Evolutionary conservation across 108 stramenopile genomes (phyloP), one percentile per base, ranked within the genome.

Genomic region (Licmophora abbreviata): DNA sequence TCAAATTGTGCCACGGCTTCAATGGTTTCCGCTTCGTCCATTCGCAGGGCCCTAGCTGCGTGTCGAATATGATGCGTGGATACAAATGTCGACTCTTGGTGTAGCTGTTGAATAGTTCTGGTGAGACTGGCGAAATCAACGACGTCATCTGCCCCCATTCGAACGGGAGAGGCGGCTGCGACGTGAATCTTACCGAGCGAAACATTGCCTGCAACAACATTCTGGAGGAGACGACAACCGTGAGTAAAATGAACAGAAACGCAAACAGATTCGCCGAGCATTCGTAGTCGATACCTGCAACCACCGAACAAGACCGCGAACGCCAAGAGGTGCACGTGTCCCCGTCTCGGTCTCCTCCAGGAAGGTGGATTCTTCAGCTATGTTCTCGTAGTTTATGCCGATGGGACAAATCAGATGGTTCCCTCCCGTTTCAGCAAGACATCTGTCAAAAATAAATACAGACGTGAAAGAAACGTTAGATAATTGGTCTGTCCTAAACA

Each of bases 361-460:
- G 44, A 93, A 53, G 29, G 59, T 64, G 28, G 56, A 27, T 58
- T 89, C 74, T 45, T 93, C 92, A 26, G 92, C 79, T 44, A 88
- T 74, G 27, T 43, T 53, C 54, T 93, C 92, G 40, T 93, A 93
- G 67, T 73, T 87, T 48, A 93, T 87, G 56, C 81, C 68, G 31
- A 93, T 60, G 11, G 92, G 92, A 49, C 86, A 63, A 23, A 92
- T 54, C 26, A 81, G 48, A 64, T 72, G 66, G 5, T 64, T 53
- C 8, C 58, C 53, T 42, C 56, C 72, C 20, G 58, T 71, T 34
- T 58, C 46, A 20, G 65, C 42, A 10, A 85, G 58, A 54, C 81
- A 73, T 23, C 69, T 68, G 27, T n/a, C n/a, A n/a, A n/a, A n/a
- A n/a, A n/a, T n/a, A n/a, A n/a, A n/a, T n/a, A n/a, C n/a, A n/a